phyloP scores from a whole-genome alignment of 306 rosid genomes.

The Casuarina glauca region DNA sequence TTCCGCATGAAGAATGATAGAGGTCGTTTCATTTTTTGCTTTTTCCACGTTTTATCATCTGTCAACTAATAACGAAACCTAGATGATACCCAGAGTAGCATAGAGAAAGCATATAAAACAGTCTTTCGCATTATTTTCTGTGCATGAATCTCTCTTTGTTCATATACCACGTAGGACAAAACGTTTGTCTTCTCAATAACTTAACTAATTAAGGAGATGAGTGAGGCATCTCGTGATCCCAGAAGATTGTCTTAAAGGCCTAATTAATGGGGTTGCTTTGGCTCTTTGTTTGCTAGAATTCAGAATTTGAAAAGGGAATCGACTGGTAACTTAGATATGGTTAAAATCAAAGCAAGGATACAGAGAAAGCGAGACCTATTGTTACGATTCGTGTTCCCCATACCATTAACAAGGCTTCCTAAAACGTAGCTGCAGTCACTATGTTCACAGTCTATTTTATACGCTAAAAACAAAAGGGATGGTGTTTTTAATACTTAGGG shows the following conservation, averaged over 20 bases:
- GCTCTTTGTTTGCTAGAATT: not conserved
- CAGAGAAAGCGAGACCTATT: conserved; percentile 12
- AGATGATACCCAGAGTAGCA: too few relatives aligned
- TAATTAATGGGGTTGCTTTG: not conserved
- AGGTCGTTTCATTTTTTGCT: too few relatives aligned
- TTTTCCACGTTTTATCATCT: too few relatives aligned
- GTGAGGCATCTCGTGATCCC: conserved; percentile 17
- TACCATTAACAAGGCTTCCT: conserved; percentile 31
- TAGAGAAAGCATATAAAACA: too few relatives aligned
- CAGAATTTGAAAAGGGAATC: conserved; percentile 8
- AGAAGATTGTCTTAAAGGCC: not conserved
- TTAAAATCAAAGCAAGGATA: conserved; percentile 17
- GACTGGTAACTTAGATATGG: conserved; percentile 5
- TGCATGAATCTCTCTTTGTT: too few relatives aligned
- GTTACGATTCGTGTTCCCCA: conserved; percentile 30
- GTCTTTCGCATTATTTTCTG: too few relatives aligned
- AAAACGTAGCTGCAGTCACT: conserved; percentile 12
- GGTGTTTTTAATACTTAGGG: not conserved
- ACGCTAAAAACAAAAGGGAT: not conserved
- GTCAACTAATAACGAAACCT: too few relatives aligned
- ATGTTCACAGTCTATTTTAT: not conserved
- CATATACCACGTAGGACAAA: conserved; percentile 21
- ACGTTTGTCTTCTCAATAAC: not conserved
- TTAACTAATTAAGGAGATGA: conserved; percentile 1
- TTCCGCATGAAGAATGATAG: too few relatives aligned